phyloP scores from a whole-genome alignment of 2,329 filamentous ascomycete genomes.

The Colletotrichum shisoi region DNA sequence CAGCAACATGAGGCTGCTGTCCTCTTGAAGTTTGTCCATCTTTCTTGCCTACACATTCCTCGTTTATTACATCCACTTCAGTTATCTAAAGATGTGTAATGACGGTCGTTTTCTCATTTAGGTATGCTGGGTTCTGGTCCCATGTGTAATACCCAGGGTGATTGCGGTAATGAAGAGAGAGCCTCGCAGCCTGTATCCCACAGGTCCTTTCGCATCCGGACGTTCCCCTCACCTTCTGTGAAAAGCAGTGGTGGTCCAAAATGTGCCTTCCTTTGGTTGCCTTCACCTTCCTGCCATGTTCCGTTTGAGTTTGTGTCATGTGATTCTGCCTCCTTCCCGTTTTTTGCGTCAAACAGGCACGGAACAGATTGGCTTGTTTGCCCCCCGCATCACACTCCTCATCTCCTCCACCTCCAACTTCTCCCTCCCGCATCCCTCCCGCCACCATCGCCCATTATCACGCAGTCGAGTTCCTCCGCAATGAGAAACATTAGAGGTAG shows the following conservation, averaged over 20 bases:
- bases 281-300: background rate
- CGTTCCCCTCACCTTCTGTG: too few species aligned
- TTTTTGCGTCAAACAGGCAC: background rate
- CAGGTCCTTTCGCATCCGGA: too few species aligned
- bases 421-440: background rate
- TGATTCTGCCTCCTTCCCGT: background rate
- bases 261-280: too few species aligned
- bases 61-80: too few species aligned
- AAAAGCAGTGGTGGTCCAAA: background rate
- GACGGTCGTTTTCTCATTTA: too few species aligned
- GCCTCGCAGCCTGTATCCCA: too few species aligned
- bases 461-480: background rate
- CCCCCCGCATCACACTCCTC: background rate
- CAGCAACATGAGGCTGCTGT: background rate
- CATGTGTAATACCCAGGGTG: too few species aligned
- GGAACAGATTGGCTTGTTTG: too few species aligned
- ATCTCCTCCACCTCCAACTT: background rate
- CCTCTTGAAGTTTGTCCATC: background rate
- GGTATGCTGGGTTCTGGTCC: too few species aligned
- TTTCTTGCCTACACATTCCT: background rate
- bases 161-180: too few species aligned
- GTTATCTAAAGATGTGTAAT: too few species aligned
- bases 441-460: background rate
- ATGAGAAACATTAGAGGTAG: background rate
- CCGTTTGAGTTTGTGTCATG: background rate